phyloP scores from a whole-genome alignment of 305 asterid species.

The Solanum hybrid region DNA sequence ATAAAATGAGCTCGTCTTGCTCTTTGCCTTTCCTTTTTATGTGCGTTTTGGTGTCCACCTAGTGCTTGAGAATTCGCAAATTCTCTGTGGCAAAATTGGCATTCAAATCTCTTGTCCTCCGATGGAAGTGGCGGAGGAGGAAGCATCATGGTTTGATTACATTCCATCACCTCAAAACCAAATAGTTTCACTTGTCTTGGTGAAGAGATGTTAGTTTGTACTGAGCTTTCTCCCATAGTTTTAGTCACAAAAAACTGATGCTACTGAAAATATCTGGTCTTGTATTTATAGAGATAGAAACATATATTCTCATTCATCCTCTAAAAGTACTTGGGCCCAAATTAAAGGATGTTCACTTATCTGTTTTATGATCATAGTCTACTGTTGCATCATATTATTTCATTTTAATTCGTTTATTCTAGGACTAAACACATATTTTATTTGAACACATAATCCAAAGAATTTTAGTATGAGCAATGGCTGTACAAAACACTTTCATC shows the following conservation, averaged over 20 bases:
- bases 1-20: slow-evolving; percentile 16
- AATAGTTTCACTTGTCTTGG: slow-evolving; percentile 37
- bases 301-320: neutral
- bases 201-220: slow-evolving; percentile 12
- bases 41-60: slow-evolving; percentile 69
- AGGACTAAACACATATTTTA: neutral
- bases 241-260: neutral
- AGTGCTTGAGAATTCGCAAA: slow-evolving; percentile 63
- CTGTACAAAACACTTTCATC: neutral
- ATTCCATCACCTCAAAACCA: slow-evolving; percentile 35
- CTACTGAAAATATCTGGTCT: neutral
- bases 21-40: slow-evolving; percentile 50
- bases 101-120: slow-evolving; percentile 38
- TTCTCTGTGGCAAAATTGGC: slow-evolving; percentile 55
- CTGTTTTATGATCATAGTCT: neutral
- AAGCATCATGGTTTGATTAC: neutral
- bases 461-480: too few relatives aligned
- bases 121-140: neutral
- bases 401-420: neutral
- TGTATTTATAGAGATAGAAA: neutral
- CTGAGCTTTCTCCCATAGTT: slow-evolving; percentile 45
- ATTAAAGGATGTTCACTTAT: neutral
- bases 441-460: neutral
- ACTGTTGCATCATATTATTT: neutral
- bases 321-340: neutral